Evolutionary conservation across 2,329 filamentous ascomycete genomes (phyloP).

Genomic region (Mycogone perniciosa): DNA sequence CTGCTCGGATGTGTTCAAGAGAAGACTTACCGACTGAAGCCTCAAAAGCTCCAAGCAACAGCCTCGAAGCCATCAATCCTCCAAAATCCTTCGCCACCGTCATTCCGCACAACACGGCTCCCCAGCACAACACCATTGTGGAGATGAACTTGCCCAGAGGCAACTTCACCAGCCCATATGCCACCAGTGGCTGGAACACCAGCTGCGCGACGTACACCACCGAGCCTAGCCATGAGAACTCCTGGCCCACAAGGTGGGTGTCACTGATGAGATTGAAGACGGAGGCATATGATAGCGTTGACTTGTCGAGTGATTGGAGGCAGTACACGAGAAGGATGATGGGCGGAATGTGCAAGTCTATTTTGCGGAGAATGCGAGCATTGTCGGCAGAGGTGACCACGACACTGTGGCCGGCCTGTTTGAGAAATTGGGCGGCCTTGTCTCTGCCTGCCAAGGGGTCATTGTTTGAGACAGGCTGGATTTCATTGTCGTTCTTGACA

Average conservation of each 20-base stretch:
- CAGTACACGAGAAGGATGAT: constrained; percentile 49
- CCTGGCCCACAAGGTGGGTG: constrained; percentile 36
- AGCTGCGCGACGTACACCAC: constrained; percentile 30
- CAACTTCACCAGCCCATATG: constrained; percentile 48
- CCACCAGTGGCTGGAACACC: constrained; percentile 45
- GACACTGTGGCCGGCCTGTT: constrained; percentile 37
- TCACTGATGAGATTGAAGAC: constrained; percentile 56
- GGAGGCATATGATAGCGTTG: constrained; percentile 50
- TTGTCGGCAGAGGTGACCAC: constrained; percentile 47
- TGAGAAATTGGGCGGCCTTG: constrained; percentile 44
- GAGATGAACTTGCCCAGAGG: constrained; percentile 50
- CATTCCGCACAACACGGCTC: constrained; percentile 45
- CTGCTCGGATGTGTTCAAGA: not conserved
- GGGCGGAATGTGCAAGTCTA: constrained; percentile 44
- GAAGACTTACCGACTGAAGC: constrained; percentile 31
- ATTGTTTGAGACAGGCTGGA: constrained; percentile 2
- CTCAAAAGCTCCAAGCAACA: constrained; percentile 42
- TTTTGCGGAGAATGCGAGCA: constrained; percentile 37
- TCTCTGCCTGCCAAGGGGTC: constrained; percentile 24
- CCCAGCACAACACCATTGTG: constrained; percentile 47
- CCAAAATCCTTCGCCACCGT: constrained; percentile 42
- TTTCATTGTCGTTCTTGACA: constrained; percentile 1
- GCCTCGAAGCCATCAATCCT: constrained; percentile 38
- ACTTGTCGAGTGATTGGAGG: constrained; percentile 26
- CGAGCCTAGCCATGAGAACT: constrained; percentile 60